Conservation (phyloP, 257 asterid genomes). For the Gentiana dahurica region DNA sequence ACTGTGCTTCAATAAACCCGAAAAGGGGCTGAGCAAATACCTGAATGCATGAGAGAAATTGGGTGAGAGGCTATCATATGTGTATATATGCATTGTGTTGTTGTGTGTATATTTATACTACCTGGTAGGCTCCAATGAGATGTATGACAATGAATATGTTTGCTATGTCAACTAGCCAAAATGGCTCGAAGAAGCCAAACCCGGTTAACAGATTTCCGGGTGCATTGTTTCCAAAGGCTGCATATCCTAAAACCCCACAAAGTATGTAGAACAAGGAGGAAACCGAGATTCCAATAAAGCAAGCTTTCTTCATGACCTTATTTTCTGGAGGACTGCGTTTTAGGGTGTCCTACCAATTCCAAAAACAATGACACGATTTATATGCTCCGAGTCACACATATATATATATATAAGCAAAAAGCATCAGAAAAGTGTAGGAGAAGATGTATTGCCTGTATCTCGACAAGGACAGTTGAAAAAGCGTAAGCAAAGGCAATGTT, state of each 20-base stretch:
- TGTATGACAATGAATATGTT: constrained; percentile 53
- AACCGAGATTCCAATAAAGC: constrained; percentile 24
- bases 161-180: constrained; percentile 53
- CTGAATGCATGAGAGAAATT: constrained; percentile 13
- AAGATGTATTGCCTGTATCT: constrained; percentile 36
- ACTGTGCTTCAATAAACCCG: constrained; percentile 42
- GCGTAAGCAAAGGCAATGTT: constrained; percentile 66
- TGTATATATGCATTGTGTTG: too few species aligned
- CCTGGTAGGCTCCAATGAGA: constrained; percentile 73
- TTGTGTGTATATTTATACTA: not conserved
- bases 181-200: constrained; percentile 68
- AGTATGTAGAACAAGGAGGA: constrained; percentile 42
- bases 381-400: too few species aligned
- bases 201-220: constrained; percentile 77
- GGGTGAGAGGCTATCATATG: too few species aligned
- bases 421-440: not conserved
- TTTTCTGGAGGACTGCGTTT: constrained; percentile 38
- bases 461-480: constrained; percentile 48
- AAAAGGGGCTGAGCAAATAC: constrained; percentile 61
- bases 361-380: not conserved
- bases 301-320: constrained; percentile 43
- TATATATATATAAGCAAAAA: not conserved
- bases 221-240: constrained; percentile 63
- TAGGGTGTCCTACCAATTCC: constrained; percentile 43
- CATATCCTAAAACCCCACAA: constrained; percentile 58